A percentile compares a stretch with the other conserved stretches of the same genome.
Evolutionary conservation across 495 filamentous ascomycete genomes (phyloP).

Genomic region (Extremus antarcticus): DNA sequence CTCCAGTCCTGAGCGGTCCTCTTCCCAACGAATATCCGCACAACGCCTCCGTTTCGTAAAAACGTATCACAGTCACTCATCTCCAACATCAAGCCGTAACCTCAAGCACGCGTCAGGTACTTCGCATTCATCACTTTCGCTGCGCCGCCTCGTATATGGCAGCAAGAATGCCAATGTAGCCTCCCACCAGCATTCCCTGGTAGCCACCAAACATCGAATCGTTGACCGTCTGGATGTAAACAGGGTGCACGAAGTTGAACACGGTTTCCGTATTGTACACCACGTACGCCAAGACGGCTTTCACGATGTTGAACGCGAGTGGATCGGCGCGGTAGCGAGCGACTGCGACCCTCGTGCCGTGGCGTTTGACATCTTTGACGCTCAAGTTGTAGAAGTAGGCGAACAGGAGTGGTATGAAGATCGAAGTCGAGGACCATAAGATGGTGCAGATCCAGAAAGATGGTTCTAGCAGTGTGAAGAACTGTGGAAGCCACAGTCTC

Average conservation of each 20-base stretch:
- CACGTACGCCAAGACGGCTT: constrained; percentile 66
- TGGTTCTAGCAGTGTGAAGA: constrained; percentile 65
- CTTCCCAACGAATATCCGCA: neutral
- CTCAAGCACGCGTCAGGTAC: too few species aligned
- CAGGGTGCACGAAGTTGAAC: constrained; percentile 49
- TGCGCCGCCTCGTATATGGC: constrained; percentile 77
- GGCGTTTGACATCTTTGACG: constrained; percentile 29
- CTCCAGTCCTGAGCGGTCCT: too few species aligned
- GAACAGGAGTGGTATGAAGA: constrained; percentile 55
- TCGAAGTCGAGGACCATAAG: constrained; percentile 64
- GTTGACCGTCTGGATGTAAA: constrained; percentile 51
- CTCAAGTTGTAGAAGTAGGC: constrained; percentile 86
- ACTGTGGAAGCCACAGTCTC: constrained; percentile 60
- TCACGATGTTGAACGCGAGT: constrained; percentile 76
- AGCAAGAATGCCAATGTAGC: constrained; percentile 55
- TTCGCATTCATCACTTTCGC: constrained; percentile 43
- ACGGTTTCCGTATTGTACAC: constrained; percentile 42
- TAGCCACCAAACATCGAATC: constrained; percentile 59
- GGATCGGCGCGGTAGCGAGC: constrained; percentile 58
- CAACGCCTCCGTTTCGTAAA: neutral
- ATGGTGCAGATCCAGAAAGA: constrained; percentile 74
- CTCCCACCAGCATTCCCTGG: constrained; percentile 57
- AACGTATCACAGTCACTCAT: too few species aligned
- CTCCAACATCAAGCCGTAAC: too few species aligned
- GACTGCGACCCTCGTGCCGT: constrained; percentile 19